phyloP scores from a whole-genome alignment of 352 stramenopile genomes.

The Globisporangium sylvaticum region DNA sequence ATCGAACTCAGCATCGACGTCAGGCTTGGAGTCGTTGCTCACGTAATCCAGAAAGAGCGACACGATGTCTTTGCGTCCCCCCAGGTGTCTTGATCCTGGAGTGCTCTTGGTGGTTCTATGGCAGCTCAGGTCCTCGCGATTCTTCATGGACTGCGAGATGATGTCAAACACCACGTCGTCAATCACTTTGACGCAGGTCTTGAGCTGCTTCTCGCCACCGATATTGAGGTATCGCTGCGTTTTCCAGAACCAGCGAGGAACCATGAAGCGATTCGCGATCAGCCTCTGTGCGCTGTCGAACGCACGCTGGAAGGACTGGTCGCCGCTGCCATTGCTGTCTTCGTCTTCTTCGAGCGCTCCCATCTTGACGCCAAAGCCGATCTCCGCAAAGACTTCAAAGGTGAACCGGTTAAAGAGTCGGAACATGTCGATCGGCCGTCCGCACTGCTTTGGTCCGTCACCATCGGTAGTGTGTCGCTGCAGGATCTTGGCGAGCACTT shows the following conservation, averaged over 20 bases:
- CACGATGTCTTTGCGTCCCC: conserved; percentile 30
- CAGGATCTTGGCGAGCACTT: background rate
- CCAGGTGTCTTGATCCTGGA: too few relatives aligned
- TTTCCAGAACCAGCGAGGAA: background rate
- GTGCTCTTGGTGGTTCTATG: too few relatives aligned
- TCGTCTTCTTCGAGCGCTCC: background rate
- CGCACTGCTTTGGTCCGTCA: background rate
- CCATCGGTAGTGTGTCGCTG: background rate
- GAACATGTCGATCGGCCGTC: conserved; percentile 15
- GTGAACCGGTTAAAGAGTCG: conserved; percentile 25
- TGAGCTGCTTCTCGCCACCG: background rate
- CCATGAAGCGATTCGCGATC: background rate
- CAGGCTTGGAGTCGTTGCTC: conserved; percentile 19
- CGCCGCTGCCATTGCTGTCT: background rate
- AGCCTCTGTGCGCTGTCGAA: background rate
- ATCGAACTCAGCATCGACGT: background rate
- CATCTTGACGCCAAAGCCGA: conserved; percentile 6
- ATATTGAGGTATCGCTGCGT: background rate
- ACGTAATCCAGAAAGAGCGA: conserved; percentile 37
- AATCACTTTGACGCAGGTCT: background rate
- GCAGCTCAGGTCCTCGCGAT: too few relatives aligned
- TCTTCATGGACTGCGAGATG: conserved; percentile 17
- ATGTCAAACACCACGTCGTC: background rate
- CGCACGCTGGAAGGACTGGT: background rate
- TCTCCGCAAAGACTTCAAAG: conserved; percentile 16